Evolutionary conservation across 2,329 filamentous ascomycete genomes (phyloP), one percentile per base, ranked within the genome.

Genomic region (Alternaria sp.): DNA sequence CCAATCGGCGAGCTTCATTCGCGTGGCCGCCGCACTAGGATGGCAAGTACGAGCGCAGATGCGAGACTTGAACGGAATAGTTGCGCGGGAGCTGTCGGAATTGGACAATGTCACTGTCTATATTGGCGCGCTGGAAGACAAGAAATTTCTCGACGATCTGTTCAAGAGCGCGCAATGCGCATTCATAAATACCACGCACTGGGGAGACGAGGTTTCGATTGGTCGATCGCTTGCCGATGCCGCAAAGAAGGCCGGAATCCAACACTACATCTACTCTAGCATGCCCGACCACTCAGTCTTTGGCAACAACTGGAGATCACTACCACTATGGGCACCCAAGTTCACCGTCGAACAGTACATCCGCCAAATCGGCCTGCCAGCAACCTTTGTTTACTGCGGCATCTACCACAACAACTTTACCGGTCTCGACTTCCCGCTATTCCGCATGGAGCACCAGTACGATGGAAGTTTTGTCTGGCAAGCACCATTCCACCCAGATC

Each of bases 401-500:
- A 97, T 97, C 73, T 99, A 98, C 85, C 97, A 98, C 85, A 98
- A 98, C 82, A 98, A 99, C 79, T 99, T 98, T 82, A 98, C 95
- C 28, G 96, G 92, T 50, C 86, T 97, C 30, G 89, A 89, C 2
- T 98, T 97, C 76, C 96, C 96, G 1, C 86, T 98, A 5, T 98
- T 98, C 83, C 96, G 94, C 82, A 97, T 97, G 92, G 93, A 96
- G 67, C 84, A 97, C 50, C 90, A 93, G 80, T 80, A 85, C 2
- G 93, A 97, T 73, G 94, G 93, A 18, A 94, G 92, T 58, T 97
- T 97, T 78, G 84, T 90, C 62, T 98, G 96, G 96, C 90, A 93
- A 76, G 95, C 95, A 2, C 96, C 96, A 0, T 98, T 98, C 79
- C 92, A 97, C 73, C 92, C 93, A 2, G 88, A 97, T 71, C 91